Conservation (phyloP, 805 yeast genomes). For the Scheffersomyces coipomensis region DNA sequence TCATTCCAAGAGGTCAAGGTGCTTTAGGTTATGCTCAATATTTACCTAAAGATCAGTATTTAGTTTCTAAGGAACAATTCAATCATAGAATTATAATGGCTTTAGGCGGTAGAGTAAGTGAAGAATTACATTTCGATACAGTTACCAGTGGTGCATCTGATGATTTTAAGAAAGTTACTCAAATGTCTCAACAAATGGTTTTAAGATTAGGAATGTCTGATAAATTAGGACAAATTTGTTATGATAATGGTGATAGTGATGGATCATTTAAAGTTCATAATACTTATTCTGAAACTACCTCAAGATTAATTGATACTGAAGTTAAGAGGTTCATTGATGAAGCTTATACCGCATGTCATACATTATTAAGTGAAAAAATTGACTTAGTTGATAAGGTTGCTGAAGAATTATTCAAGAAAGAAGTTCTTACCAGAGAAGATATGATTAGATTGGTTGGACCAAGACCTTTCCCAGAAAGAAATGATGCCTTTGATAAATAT, state of each 20-base stretch:
- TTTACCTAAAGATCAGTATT: constrained; percentile 83
- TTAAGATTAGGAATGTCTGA: constrained; percentile 86
- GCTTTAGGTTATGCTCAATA: constrained; percentile 96
- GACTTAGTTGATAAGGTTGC: constrained; percentile 70
- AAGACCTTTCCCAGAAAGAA: constrained; percentile 74
- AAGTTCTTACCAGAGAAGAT: constrained; percentile 78
- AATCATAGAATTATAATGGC: constrained; percentile 91
- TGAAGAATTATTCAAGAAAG: constrained; percentile 66
- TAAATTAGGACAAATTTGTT: constrained; percentile 66
- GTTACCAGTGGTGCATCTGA: constrained; percentile 93
- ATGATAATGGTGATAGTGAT: constrained; percentile 44
- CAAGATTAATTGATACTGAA: constrained; percentile 64
- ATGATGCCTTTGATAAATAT: constrained; percentile 89
- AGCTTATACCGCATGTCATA: constrained; percentile 59
- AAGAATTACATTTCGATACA: constrained; percentile 80
- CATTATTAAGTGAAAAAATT: constrained; percentile 55
- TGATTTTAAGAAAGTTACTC: constrained; percentile 88
- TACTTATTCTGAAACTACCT: constrained; percentile 73
- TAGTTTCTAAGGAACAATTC: constrained; percentile 73
- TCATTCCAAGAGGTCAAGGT: constrained; percentile 92
- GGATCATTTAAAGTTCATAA: constrained; percentile 55
- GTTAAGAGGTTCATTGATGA: constrained; percentile 65
- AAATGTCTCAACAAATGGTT: constrained; percentile 88
- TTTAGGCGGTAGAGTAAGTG: constrained; percentile 88
- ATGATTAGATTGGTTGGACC: constrained; percentile 75